phyloP scores from a whole-genome alignment of 768 basidiomycete species.

The Exidia glandulosa region DNA sequence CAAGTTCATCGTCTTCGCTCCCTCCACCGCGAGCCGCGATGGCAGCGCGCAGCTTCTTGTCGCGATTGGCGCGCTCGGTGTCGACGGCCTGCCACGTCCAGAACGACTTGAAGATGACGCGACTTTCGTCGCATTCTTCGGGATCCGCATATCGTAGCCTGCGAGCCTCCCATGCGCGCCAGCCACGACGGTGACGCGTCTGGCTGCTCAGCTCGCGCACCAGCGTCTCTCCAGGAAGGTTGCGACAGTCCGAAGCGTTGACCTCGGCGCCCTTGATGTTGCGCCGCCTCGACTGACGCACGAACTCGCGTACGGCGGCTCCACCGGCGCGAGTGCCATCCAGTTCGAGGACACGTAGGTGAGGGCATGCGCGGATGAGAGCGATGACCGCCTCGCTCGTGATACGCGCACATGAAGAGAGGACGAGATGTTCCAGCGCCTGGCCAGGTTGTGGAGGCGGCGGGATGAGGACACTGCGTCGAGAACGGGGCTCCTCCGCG shows the following conservation, averaged over 20 bases:
- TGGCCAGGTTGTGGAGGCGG: constrained; percentile 41
- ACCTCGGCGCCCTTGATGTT: constrained; percentile 40
- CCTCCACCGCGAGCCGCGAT: neutral
- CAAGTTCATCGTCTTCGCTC: neutral
- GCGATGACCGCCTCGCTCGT: constrained; percentile 50
- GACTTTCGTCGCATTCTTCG: constrained; percentile 65
- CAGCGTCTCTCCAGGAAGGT: constrained; percentile 40
- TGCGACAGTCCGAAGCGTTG: constrained; percentile 68
- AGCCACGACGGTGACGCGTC: constrained; percentile 62
- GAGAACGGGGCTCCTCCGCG: constrained; percentile 7
- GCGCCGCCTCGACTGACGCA: constrained; percentile 41
- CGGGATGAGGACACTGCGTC: constrained; percentile 11
- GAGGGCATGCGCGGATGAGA: constrained; percentile 53
- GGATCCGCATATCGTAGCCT: constrained; percentile 61
- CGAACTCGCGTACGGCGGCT: constrained; percentile 53
- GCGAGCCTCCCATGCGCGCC: constrained; percentile 63
- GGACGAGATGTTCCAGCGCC: constrained; percentile 55
- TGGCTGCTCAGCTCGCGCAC: constrained; percentile 45
- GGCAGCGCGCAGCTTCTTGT: constrained; percentile 47
- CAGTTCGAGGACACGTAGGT: constrained; percentile 56
- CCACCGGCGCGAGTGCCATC: constrained; percentile 70
- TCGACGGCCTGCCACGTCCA: constrained; percentile 83
- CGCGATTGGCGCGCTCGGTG: constrained; percentile 52
- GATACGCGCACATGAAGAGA: constrained; percentile 58
- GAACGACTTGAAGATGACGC: constrained; percentile 75